phyloP scores from a whole-genome alignment of 2,329 filamentous ascomycete genomes.

The Alternaria atra region DNA sequence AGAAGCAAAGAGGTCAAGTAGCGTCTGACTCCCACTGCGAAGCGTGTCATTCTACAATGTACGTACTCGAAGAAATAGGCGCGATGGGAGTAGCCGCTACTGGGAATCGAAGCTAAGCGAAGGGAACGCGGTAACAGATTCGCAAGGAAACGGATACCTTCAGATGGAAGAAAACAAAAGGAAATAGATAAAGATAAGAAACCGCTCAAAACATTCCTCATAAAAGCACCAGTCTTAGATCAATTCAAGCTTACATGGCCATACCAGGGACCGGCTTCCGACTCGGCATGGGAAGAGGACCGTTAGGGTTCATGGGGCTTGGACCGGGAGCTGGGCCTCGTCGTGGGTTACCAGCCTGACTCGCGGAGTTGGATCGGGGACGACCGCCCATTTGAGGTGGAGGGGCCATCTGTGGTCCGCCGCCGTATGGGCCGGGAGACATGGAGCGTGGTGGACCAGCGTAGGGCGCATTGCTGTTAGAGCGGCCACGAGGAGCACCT shows the following conservation, averaged over 20 bases:
- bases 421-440: conserved; percentile 52
- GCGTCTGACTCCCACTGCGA: background rate
- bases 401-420: conserved; percentile 43
- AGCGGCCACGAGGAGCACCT: conserved; percentile 39
- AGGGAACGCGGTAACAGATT: conserved; percentile 18
- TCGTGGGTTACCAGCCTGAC: conserved; percentile 38
- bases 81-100: background rate
- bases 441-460: conserved; percentile 47
- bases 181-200: conserved; percentile 23
- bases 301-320: conserved; percentile 50
- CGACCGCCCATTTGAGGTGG: conserved; percentile 45
- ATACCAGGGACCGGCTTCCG: conserved; percentile 60
- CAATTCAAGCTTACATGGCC: conserved; percentile 47
- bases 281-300: conserved; percentile 41
- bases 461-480: conserved; percentile 52
- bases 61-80: background rate
- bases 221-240: conserved; percentile 23
- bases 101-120: conserved; percentile 19
- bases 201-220: conserved; percentile 35
- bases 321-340: conserved; percentile 45
- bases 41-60: background rate
- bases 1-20: conserved; percentile 20
- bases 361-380: conserved; percentile 51
- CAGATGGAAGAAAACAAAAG: conserved; percentile 8
- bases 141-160: conserved; percentile 1